Evolutionary conservation across 257 asterid genomes (phyloP).

Genomic region (Cruciata laevipes): DNA sequence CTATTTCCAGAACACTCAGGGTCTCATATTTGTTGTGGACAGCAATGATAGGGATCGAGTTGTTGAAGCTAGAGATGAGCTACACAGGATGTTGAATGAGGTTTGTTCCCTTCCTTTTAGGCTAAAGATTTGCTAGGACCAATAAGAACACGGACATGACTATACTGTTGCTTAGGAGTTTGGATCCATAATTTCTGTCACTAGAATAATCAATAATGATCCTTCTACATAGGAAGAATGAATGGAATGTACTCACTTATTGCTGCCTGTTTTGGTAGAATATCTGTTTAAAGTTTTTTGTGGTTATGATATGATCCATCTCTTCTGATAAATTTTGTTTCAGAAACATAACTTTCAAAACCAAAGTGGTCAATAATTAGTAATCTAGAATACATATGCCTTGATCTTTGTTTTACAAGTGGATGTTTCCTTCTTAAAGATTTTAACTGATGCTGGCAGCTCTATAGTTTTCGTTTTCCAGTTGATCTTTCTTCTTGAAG

Average conservation of each 20-base stretch:
- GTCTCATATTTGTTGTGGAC: constrained; percentile 39
- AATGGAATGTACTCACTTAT: too few species aligned
- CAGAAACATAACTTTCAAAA: neutral
- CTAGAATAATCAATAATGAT: neutral
- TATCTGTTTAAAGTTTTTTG: neutral
- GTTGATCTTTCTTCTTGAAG: neutral
- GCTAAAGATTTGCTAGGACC: neutral
- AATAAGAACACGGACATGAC: neutral
- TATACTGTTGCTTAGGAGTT: neutral
- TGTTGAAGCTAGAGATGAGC: constrained; percentile 41
- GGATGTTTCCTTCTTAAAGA: too few species aligned
- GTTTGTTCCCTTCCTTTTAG: constrained; percentile 7
- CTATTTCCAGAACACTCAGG: constrained; percentile 41
- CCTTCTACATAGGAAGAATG: neutral
- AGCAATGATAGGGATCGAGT: constrained; percentile 42
- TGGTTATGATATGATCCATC: neutral
- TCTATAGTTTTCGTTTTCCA: neutral
- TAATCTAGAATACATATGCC: neutral
- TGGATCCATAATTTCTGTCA: neutral
- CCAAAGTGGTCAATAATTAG: neutral
- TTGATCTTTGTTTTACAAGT: too few species aligned
- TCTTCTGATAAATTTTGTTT: neutral
- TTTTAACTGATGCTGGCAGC: too few species aligned
- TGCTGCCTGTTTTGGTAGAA: neutral
- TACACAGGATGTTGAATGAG: constrained; percentile 45